Conservation (phyloP, 768 basidiomycete species). For the Imleria badia region DNA sequence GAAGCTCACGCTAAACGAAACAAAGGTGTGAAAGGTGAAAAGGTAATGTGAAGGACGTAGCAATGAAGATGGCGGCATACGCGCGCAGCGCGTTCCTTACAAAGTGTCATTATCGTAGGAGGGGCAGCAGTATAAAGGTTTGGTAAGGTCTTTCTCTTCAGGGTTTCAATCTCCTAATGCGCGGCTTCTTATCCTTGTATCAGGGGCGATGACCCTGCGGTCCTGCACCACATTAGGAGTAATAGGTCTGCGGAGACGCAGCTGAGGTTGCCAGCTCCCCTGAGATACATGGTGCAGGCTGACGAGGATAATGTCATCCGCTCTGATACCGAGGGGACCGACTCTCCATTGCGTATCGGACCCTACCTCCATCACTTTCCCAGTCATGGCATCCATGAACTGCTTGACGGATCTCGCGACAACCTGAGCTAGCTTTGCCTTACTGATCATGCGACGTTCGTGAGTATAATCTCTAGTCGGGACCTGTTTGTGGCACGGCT, state of each 20-base stretch:
- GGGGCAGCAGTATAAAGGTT: too few relatives aligned
- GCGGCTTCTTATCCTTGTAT: neutral
- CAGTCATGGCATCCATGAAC: constrained; percentile 7
- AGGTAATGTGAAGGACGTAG: too few relatives aligned
- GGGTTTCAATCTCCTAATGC: too few relatives aligned
- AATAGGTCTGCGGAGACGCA: constrained; percentile 41
- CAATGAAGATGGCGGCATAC: too few relatives aligned
- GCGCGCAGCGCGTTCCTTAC: too few relatives aligned
- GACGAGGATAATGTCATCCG: constrained; percentile 46
- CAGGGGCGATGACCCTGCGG: neutral
- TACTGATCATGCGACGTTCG: constrained; percentile 66
- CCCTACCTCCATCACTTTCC: constrained; percentile 2
- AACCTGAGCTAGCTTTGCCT: constrained; percentile 66
- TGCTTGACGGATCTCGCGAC: constrained; percentile 59
- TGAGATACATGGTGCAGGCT: constrained; percentile 77
- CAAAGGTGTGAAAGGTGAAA: too few relatives aligned
- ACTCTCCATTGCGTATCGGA: constrained; percentile 16
- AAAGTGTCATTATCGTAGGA: too few relatives aligned
- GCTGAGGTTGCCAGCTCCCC: constrained; percentile 76
- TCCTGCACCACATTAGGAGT: neutral
- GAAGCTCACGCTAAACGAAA: too few relatives aligned
- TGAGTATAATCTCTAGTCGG: constrained; percentile 69
- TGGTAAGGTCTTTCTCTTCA: too few relatives aligned
- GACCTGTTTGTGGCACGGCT: constrained; percentile 67
- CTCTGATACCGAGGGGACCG: constrained; percentile 3